Percentiles rank a stretch among this genome's conserved stretches.
Conservation (phyloP, 2,329 filamentous ascomycete genomes). For the Aspergillus brasiliensis region DNA sequence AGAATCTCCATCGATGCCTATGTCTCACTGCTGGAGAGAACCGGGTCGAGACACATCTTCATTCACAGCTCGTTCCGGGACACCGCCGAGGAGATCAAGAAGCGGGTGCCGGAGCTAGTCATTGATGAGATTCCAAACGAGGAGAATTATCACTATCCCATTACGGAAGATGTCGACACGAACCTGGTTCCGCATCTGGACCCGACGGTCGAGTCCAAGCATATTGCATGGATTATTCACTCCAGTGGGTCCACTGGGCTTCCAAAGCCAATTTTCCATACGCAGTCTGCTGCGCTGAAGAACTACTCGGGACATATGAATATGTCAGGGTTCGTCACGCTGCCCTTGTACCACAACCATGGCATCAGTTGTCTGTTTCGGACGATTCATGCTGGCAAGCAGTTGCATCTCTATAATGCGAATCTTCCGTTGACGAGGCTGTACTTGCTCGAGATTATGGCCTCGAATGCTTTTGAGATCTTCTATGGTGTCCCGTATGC, state of each 20-base stretch:
- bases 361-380: slow-evolving; percentile 59
- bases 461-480: slow-evolving; percentile 50
- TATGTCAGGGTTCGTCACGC: slow-evolving; percentile 55
- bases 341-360: slow-evolving; percentile 63
- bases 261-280: slow-evolving; percentile 65
- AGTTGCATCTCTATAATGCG: slow-evolving; percentile 58
- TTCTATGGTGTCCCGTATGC: slow-evolving; percentile 66
- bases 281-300: slow-evolving; percentile 53
- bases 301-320: slow-evolving; percentile 51
- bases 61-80: slow-evolving; percentile 29
- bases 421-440: slow-evolving; percentile 56
- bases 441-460: slow-evolving; percentile 51
- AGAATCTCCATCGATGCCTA: slow-evolving; percentile 56
- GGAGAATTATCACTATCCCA: slow-evolving; percentile 23
- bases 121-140: slow-evolving; percentile 31
- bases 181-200: slow-evolving; percentile 30
- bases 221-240: slow-evolving; percentile 51
- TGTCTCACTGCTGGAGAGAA: slow-evolving; percentile 49
- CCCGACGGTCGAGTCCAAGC: slow-evolving; percentile 28
- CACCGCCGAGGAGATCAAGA: slow-evolving; percentile 25
- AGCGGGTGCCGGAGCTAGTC: slow-evolving; percentile 22
- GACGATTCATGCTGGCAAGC: slow-evolving; percentile 54
- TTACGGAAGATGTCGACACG: slow-evolving; percentile 21
- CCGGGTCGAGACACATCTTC: slow-evolving; percentile 40
- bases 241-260: slow-evolving; percentile 62